phyloP scores from a whole-genome alignment of 2,329 filamentous ascomycete species.

The Emergomyces orientalis region DNA sequence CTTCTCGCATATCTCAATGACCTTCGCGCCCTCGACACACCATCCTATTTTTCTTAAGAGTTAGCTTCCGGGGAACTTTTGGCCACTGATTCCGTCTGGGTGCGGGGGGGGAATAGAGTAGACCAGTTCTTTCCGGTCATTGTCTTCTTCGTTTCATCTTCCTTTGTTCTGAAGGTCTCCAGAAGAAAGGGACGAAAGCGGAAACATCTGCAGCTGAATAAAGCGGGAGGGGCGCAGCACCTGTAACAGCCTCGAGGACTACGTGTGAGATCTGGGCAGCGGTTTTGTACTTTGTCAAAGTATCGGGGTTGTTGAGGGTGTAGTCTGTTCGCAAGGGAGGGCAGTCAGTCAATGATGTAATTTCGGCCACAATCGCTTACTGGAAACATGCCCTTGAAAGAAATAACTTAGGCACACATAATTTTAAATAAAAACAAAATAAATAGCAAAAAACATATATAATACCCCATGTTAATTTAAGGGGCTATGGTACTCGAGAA shows the following conservation, averaged over 20 bases:
- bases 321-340: conserved; percentile 52
- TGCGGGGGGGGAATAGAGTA: background rate
- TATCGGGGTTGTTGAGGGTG: conserved; percentile 82
- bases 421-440: background rate
- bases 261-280: conserved; percentile 92
- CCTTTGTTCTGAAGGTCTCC: background rate
- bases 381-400: too few species aligned
- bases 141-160: background rate
- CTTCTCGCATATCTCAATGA: conserved; percentile 87
- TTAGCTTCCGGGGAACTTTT: conserved; percentile 7
- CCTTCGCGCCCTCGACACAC: conserved; percentile 78
- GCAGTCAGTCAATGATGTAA: conserved; percentile 9
- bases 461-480: background rate
- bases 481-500: background rate
- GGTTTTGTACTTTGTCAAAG: conserved; percentile 98
- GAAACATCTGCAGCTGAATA: conserved; percentile 2
- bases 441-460: background rate
- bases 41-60: conserved; percentile 38
- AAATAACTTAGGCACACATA: background rate
- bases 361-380: background rate
- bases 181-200: conserved; percentile 2
- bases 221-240: conserved; percentile 30
- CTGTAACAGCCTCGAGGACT: conserved; percentile 74
- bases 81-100: background rate
- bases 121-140: background rate